Base-by-base conservation (phyloP, 2,329 filamentous ascomycete species). In the Apiospora hydei region DNA sequence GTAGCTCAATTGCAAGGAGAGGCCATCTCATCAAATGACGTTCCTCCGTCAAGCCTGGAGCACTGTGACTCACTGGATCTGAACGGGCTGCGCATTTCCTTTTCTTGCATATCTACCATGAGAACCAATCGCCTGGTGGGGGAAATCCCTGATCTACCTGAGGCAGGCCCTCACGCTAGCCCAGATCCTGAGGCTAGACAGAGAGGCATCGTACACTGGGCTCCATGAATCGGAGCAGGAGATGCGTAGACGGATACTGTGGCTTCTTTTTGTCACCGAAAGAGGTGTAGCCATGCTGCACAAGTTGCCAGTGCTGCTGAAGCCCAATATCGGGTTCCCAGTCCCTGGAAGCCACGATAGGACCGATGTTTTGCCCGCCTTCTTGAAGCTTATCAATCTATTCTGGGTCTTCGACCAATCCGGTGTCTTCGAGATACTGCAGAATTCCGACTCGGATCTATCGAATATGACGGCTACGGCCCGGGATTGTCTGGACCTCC, bases 81-180 rank as follows among this genome's bases (percentile, higher is more conserved):
- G 26, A 82, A 86, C 68, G 80, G 79, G 46, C 74, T 88, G 4
- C 81, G 85, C 5, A 84, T 84, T 1, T 84, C 85, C 0, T 88
- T 88, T 74, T 88, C 88, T 67, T 88, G 24, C 86, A 88, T 74
- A 84, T 87, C 14, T 87, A 86, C 70, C 83, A 87, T 73, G 86
- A 88, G 75, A 88, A 88, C 70, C 81, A 84, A 71, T 74, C 80
- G 13, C 80, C 85, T 0, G 86, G 86, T 3, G 85, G 85, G 0
- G 81, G 80, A 83, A 84, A 69, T 87, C 86, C 2, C 77, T 87
- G 8, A 75, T 88, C 11, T 86, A 85, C 73, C 75, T 88, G 8
- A 81, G 86, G 7, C 86, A 88, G 72, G 85, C 86, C 7, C 85
- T 88, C n/a, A 86, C 86, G 0, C 79, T 86, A 30, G 86, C 86